Evolutionary conservation across 495 filamentous ascomycete genomes (phyloP).

Genomic region (Parachaetomium inaequale): DNA sequence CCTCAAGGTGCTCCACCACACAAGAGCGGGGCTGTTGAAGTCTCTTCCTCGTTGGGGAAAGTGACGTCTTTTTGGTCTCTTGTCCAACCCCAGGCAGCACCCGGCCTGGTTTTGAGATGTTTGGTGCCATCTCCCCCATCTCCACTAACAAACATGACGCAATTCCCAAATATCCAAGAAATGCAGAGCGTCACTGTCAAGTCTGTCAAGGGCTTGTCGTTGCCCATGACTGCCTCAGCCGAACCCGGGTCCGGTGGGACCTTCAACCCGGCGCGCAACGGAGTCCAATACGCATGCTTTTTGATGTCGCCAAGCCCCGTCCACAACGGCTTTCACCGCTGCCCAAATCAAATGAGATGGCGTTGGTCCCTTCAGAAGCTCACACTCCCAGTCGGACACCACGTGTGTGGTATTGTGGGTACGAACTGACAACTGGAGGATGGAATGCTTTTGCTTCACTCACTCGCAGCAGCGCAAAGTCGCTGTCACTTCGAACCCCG

Average conservation of each 20-base stretch:
- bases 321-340: conserved; percentile 3
- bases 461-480: background rate
- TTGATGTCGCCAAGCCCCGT: conserved; percentile 5
- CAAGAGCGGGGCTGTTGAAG: background rate
- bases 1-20: background rate
- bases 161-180: background rate
- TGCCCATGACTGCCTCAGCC: background rate
- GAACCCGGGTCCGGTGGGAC: too few relatives aligned
- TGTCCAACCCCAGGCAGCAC: background rate
- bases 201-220: background rate
- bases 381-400: background rate
- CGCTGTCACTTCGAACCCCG: background rate
- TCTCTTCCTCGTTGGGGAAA: background rate
- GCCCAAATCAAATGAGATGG: background rate
- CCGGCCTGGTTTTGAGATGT: background rate
- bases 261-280: background rate
- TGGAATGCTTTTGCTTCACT: background rate
- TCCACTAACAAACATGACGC: background rate
- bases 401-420: background rate
- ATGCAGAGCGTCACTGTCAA: background rate
- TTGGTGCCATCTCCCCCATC: background rate
- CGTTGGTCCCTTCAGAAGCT: too few relatives aligned
- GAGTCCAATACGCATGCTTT: conserved; percentile 10
- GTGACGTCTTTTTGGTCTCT: background rate
- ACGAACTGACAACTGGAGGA: background rate